phyloP scores from a whole-genome alignment of 345 rosid genomes.

The Salix suchowensis region DNA sequence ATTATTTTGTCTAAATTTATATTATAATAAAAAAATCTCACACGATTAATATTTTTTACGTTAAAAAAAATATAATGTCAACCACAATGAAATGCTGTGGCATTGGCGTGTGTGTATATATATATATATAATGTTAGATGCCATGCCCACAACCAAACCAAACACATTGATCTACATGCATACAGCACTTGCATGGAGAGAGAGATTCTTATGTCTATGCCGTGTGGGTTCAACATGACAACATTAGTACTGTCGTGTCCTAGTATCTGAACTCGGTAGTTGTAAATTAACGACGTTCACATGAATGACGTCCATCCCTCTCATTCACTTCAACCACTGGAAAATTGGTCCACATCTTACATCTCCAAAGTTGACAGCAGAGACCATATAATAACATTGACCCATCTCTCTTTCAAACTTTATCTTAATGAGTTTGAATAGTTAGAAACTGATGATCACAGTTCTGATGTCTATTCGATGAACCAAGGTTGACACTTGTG shows the following conservation, averaged over 20 bases:
- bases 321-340: constrained; percentile 30
- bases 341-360: constrained; percentile 37
- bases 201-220: neutral
- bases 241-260: neutral
- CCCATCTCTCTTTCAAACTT: neutral
- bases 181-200: neutral
- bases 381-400: constrained; percentile 5
- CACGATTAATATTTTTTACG: too few species aligned
- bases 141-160: neutral
- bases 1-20: too few species aligned
- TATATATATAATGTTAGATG: neutral
- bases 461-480: too few species aligned
- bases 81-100: accelerated
- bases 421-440: neutral
- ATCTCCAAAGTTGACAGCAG: constrained; percentile 31
- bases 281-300: constrained; percentile 40
- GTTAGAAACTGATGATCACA: too few species aligned
- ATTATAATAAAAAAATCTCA: too few species aligned
- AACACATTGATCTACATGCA: constrained; percentile 1
- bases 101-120: too few species aligned
- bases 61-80: too few species aligned
- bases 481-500: too few species aligned
- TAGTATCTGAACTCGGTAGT: constrained; percentile 31
- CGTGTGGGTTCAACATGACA: constrained; percentile 17
- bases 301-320: constrained; percentile 33